Percentiles rank a stretch among this genome's conserved stretches.
Conservation (phyloP, 441 rosid genomes). For the Pelargonium myrrhifolium region DNA sequence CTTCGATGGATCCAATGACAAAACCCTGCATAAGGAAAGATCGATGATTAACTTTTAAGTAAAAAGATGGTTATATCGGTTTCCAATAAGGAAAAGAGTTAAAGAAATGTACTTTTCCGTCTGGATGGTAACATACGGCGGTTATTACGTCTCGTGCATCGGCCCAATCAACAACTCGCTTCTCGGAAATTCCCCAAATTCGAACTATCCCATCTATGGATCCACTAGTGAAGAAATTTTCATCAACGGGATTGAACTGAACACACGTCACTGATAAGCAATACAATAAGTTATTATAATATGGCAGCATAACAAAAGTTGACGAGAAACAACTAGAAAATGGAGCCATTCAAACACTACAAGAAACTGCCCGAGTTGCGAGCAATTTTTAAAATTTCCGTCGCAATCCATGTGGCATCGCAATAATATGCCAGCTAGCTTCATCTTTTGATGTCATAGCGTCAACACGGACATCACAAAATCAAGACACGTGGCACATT, state of each 20-base stretch:
- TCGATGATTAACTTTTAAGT: conserved; percentile 4
- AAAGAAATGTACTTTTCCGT: conserved; percentile 54
- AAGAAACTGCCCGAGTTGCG: too few species aligned
- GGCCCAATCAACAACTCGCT: conserved; percentile 74
- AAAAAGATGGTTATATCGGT: not conserved
- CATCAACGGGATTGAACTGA: conserved; percentile 65
- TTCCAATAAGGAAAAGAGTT: not conserved
- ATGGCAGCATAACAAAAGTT: not conserved
- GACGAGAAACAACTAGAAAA: not conserved
- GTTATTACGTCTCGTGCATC: conserved; percentile 58
- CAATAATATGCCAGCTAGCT: too few species aligned
- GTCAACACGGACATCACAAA: too few species aligned
- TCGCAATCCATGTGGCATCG: too few species aligned
- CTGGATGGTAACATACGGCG: conserved; percentile 57
- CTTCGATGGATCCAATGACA: conserved; percentile 54
- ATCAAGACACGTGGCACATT: too few species aligned
- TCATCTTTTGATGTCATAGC: too few species aligned
- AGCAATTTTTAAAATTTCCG: too few species aligned
- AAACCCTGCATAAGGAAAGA: conserved; percentile 47
- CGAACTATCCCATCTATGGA: conserved; percentile 89
- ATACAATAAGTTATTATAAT: not conserved
- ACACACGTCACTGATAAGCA: conserved; percentile 70
- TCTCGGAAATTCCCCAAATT: conserved; percentile 63
- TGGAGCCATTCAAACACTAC: too few species aligned
- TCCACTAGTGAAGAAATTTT: conserved; percentile 72